Evolutionary conservation across 73 alveolate species (phyloP).

Genomic region (Paramecium sonneborni): DNA sequence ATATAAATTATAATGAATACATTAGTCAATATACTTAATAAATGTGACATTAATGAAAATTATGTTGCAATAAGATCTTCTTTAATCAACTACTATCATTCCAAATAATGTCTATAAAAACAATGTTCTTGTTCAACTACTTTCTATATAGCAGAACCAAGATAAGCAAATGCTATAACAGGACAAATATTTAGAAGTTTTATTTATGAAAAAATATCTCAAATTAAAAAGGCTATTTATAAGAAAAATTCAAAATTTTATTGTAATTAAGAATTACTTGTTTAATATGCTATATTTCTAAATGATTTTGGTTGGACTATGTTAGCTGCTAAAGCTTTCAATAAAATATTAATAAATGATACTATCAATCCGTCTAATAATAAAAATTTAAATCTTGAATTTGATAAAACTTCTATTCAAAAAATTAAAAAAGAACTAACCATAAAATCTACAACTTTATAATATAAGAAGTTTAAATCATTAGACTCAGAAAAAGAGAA

Average conservation of each 20-base stretch:
- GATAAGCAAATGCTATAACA: not conserved
- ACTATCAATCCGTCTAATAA: not conserved
- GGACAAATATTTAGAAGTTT: not conserved
- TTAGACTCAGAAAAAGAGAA: not conserved
- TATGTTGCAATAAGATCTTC: not conserved
- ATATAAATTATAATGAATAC: not conserved
- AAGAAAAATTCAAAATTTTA: not conserved
- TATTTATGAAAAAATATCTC: not conserved
- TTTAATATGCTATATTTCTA: not conserved
- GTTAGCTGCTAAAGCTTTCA: not conserved
- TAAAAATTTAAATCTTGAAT: not conserved
- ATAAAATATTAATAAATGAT: not conserved
- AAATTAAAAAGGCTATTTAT: not conserved
- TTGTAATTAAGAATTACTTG: not conserved
- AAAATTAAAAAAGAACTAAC: not conserved
- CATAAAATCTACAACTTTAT: not conserved
- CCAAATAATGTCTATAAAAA: not conserved
- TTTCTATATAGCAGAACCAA: not conserved
- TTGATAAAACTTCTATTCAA: not conserved
- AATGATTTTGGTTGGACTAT: slow-evolving; percentile 12
- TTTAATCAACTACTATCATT: not conserved
- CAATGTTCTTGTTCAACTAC: not conserved
- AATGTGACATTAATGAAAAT: not conserved
- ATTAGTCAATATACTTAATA: not conserved
- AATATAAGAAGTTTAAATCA: not conserved